A percentile compares a stretch with the other conserved stretches of the same genome.
These are phyloP conservation scores for Periconia digitata DNA, from an alignment of 2,329 filamentous ascomycete genomes.

Conservation along the genomic window DNA sequence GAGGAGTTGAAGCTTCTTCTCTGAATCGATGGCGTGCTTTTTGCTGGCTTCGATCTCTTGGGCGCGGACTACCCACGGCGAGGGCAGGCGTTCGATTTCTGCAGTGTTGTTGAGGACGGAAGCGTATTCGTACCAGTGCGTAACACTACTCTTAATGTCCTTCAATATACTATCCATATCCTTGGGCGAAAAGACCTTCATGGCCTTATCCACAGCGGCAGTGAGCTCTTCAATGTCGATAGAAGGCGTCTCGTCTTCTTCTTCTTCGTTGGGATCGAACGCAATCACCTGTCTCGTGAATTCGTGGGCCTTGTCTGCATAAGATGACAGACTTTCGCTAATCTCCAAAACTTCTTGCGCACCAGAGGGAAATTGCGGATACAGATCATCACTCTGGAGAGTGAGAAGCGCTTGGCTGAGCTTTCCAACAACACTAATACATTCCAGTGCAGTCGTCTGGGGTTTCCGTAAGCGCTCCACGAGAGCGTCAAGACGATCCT, in stretches of 20 bases:
- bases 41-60: slow-evolving; percentile 82
- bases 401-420: slow-evolving; percentile 24
- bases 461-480: slow-evolving; percentile 20
- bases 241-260: not conserved
- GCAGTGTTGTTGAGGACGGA: slow-evolving; percentile 48
- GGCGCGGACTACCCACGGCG: slow-evolving; percentile 83
- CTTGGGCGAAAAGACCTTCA: slow-evolving; percentile 6
- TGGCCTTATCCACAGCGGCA: not conserved
- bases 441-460: slow-evolving; percentile 15
- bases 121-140: slow-evolving; percentile 66
- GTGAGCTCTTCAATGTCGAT: not conserved
- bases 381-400: slow-evolving; percentile 27
- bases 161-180: slow-evolving; percentile 11
- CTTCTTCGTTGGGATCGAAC: not conserved
- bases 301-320: slow-evolving; percentile 12
- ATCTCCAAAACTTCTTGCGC: slow-evolving; percentile 19
- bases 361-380: slow-evolving; percentile 25
- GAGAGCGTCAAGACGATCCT: slow-evolving; percentile 5
- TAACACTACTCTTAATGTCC: slow-evolving; percentile 47
- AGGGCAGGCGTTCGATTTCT: slow-evolving; percentile 67
- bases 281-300: slow-evolving; percentile 10
- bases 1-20: slow-evolving; percentile 79
- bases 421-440: slow-evolving; percentile 21
- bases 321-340: not conserved
- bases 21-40: slow-evolving; percentile 75